Base-by-base conservation (phyloP, 331 rosid genomes). In the Prunus yedoensis region DNA sequence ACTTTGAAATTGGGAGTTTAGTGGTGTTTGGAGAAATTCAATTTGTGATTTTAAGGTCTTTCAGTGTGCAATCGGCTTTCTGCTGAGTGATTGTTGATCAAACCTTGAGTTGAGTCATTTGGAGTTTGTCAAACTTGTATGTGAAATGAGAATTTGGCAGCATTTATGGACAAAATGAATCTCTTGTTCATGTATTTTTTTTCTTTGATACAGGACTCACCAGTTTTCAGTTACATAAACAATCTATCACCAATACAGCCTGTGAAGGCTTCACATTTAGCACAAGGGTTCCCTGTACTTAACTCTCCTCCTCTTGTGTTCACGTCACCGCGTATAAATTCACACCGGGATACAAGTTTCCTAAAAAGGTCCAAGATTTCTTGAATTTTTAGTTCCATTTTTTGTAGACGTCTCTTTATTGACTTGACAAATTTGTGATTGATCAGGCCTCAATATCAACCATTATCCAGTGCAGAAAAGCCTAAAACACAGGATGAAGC, bases 221-320 rank as follows among this genome's bases (percentile, higher is more conserved):
- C 91, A 14, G 73, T 81, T 52, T 46, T 50, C 14, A 83, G 80
- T 18, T 86, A 57, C 67, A 77, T 74, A 10, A 83, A 59, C 69
- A 79, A 79, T 68, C 76, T 90, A 58, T 83, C 92, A 47, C 91
- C 96, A 9, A 81, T 88, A 66, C 66, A 65, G 75, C 78, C 75
- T 56, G 84, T 65, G 73, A 87, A 76, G 77, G 74, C 81, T 58
- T 41, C 74, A 70, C 80, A 79, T 32, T 45, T 56, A 35, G 68
- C 71, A 12, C 87, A 71, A 52, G 81, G 82, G 28, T 81, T 85
- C 62, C 57, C 71, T 38, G 84, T 78, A 70, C 84, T 88, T 65
- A 78, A 27, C 74, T 85, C 87, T 75, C 91, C 89, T 63, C 88
- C 89, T 56, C 80, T 69, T 63, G 89, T 79, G 73, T 86, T 85